Percentiles rank a stretch among this genome's conserved stretches.
These are phyloP conservation scores for Solanum hybrid DNA, from an alignment of 305 asterid genomes.

Conservation along the genomic window DNA sequence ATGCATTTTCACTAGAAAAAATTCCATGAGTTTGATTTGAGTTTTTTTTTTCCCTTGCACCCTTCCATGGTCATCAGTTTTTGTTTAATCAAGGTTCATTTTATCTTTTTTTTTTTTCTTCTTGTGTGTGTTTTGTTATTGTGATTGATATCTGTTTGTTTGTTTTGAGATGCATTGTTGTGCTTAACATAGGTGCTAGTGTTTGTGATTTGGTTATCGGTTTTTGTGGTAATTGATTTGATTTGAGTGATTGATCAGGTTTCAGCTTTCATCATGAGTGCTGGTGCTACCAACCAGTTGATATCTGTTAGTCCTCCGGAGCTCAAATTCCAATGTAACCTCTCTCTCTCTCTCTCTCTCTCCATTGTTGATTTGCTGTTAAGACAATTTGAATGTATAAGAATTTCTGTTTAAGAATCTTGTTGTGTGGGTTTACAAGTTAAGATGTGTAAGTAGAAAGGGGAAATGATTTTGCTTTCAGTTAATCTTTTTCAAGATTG, in stretches of 20 bases:
- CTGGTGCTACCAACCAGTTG: constrained; percentile 33
- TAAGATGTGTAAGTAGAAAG: neutral
- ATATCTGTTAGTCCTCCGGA: constrained; percentile 65
- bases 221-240: neutral
- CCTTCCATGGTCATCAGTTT: neutral
- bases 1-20: neutral
- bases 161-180: neutral
- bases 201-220: neutral
- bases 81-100: neutral
- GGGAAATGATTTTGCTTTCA: neutral
- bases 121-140: neutral
- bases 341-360: neutral
- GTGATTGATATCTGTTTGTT: neutral
- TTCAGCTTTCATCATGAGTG: constrained; percentile 25
- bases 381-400: neutral
- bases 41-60: neutral
- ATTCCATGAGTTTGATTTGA: neutral
- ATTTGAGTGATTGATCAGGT: neutral
- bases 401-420: neutral
- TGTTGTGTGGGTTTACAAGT: neutral
- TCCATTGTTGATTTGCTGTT: neutral
- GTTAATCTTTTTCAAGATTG: neutral
- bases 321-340: constrained; percentile 60
- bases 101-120: neutral
- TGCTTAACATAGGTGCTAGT: neutral